phyloP scores from a whole-genome alignment of 1,284 basidiomycete genomes.

The Kwoniella shivajii region DNA sequence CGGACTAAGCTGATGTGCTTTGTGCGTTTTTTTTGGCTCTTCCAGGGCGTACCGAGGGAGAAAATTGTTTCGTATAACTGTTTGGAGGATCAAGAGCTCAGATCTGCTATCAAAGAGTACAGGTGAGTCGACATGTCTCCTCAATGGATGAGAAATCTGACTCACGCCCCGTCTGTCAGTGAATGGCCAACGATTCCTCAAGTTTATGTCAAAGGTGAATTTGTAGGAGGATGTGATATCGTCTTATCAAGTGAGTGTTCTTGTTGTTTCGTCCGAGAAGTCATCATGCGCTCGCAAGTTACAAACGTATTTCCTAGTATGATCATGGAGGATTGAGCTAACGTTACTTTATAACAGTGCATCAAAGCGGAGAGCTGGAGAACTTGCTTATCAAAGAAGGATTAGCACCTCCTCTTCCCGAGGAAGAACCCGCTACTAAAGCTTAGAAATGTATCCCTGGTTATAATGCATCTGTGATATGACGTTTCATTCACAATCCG shows the following conservation, averaged over 20 bases:
- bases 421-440: slow-evolving; percentile 24
- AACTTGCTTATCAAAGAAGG: slow-evolving; percentile 73
- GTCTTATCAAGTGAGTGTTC: slow-evolving; percentile 76
- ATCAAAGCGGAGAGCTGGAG: slow-evolving; percentile 93
- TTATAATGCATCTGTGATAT: not conserved
- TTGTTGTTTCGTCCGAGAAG: not conserved
- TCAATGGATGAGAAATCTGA: not conserved
- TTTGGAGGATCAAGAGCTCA: slow-evolving; percentile 74
- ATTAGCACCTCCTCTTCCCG: slow-evolving; percentile 61
- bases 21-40: slow-evolving; percentile 44
- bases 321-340: not conserved
- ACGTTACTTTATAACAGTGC: slow-evolving; percentile 65
- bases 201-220: slow-evolving; percentile 91
- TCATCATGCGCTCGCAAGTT: not conserved
- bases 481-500: not conserved
- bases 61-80: slow-evolving; percentile 89
- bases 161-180: no score
- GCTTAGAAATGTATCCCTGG: slow-evolving; percentile 5
- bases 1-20: no score
- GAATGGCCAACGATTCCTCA: slow-evolving; percentile 99
- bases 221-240: slow-evolving; percentile 96
- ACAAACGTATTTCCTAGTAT: not conserved
- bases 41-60: slow-evolving; percentile 72
- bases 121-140: slow-evolving; percentile 66
- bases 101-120: slow-evolving; percentile 86